Conservation (phyloP, 371 early-diverging fungal genomes). For the Rhizopus microsporus region DNA sequence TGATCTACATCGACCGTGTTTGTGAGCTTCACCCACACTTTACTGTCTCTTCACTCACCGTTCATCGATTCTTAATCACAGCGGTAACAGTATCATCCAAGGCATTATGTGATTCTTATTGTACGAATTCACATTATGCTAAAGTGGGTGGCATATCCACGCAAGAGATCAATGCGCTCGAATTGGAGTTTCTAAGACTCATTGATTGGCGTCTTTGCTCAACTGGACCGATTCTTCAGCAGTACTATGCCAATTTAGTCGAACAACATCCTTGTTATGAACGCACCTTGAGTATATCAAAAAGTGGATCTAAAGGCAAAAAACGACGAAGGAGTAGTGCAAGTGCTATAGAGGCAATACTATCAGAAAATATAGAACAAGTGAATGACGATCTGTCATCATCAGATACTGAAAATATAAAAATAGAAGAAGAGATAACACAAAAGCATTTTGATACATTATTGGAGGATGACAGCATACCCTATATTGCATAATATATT, state of each 20-base stretch:
- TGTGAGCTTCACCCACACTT: slow-evolving; percentile 78
- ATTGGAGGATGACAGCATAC: slow-evolving; percentile 39
- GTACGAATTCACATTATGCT: slow-evolving; percentile 87
- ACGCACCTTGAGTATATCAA: slow-evolving; percentile 13
- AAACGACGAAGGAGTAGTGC: slow-evolving; percentile 29
- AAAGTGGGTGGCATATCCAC: slow-evolving; percentile 93
- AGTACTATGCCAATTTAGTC: slow-evolving; percentile 83
- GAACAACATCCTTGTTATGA: slow-evolving; percentile 65
- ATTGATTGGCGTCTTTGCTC: slow-evolving; percentile 90
- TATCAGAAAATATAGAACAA: slow-evolving; percentile 6
- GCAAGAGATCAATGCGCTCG: slow-evolving; percentile 92
- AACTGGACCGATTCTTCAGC: slow-evolving; percentile 75
- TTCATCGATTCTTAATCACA: slow-evolving; percentile 93
- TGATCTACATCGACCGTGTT: slow-evolving; percentile 93
- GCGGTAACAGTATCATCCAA: slow-evolving; percentile 91
- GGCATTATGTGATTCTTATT: slow-evolving; percentile 83
- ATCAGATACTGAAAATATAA: slow-evolving; percentile 3
- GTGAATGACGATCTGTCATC: not conserved
- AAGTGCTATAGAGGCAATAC: not conserved
- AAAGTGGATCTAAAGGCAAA: slow-evolving; percentile 5
- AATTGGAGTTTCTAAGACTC: slow-evolving; percentile 85
- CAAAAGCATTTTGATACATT: slow-evolving; percentile 47
- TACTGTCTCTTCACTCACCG: slow-evolving; percentile 90
- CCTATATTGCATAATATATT: slow-evolving; percentile 51
- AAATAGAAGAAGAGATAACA: slow-evolving; percentile 36